Percentiles rank a stretch among this genome's conserved stretches.
Conservation (phyloP, 176 grass and related monocot genomes). For the Zea mays region Zm-B73-REFERENCE-NAM-5.0 NC_050100.1:222926001-222926500, state of each 20-base stretch:
- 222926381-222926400: neutral
- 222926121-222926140: neutral
- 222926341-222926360: neutral
- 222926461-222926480: neutral
- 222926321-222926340: conserved; percentile 11
- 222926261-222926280: neutral
- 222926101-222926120: no score
- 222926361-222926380: neutral
- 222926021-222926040: no score
- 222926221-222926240: neutral
- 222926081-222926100: no score
- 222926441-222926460: neutral
- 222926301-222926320: conserved; percentile 39
- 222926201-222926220: conserved; percentile 29
- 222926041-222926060: no score
- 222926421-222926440: neutral
- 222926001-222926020: no score
- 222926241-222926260: conserved; percentile 19
- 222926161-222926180: neutral
- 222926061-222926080: no score
- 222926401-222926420: neutral
- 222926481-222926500: neutral
- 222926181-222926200: conserved; percentile 56
- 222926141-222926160: neutral
- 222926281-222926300: conserved; percentile 28